Evolutionary conservation across 75 land plant species (phyloP), one percentile per base, ranked within the genome.

Genomic region (Cupressus sempervirens): DNA sequence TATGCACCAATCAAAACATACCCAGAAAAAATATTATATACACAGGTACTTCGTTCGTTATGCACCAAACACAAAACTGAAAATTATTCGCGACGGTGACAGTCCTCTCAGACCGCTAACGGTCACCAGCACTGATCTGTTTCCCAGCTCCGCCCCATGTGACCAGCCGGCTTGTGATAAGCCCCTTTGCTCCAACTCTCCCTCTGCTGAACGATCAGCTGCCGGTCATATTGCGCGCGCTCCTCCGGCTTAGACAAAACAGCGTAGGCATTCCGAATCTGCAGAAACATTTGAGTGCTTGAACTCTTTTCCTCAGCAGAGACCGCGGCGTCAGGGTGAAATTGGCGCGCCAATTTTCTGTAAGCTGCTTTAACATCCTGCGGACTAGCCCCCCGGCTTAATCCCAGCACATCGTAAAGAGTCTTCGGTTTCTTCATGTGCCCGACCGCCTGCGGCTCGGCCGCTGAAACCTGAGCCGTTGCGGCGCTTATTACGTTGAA

Each of bases 61-160:
- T 3, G 14, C 2, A 43, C 45, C 45, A 50, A 11, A 12, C 12
- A 13, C 12, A 12, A 50, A 50, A 1, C 15, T 0, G 13, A 50
- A 50, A 12, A 50, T 50, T 12, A 50, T 11, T 48, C 15, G 2
- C 1, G 53, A 50, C 53, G 12, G 62, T 56, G 18, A 20, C 62
- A 56, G 62, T 50, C 62, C 62, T 38, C 23, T 2, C 5, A 4
- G 23, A 56, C 62, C 62, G 62, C 73, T 43, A 68, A 29, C 29
- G 73, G 73, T 68, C 73, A 68, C 73, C 73, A 68, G n/a, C 73
- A 68, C 73, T 68, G 73, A 7, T 68, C 73, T 1, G 73, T 68
- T 8, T 68, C 73, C 73, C 73, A 68, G 34, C 29, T 68, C 32
- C 73, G 29, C 2, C 73, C 73, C 73, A 68, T 2, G 9, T 68